Evolutionary conservation across 345 rosid genomes (phyloP), one percentile per base, ranked within the genome.

Genomic region (Gossypium ekmanianum): DNA sequence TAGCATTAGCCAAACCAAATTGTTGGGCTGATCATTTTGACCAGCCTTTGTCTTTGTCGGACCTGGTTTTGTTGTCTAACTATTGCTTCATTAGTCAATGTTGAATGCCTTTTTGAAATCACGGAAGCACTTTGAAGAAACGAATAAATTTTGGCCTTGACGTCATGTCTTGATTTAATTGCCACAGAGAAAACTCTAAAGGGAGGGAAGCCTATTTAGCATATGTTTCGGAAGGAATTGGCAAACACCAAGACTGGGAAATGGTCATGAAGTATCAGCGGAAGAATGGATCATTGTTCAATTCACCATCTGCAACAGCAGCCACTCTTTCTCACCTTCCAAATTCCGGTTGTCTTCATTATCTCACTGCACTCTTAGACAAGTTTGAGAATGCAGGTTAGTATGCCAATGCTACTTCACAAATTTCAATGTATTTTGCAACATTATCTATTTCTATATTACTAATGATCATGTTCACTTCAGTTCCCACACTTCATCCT

Each of bases 271-370:
- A 87, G 72, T 87, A 87, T 81, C 93, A 92, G 77, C 84, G 89
- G 69, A 85, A 80, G 80, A 86, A 92, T 20, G 97, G 98, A 0
- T 94, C 97, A 2, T 65, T 94, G 76, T 94, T 87, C 72, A 84
- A 94, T 81, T 94, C 97, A 74, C 98, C 98, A 68, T 87, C 98
- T 18, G 68, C 97, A 79, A 89, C 98, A 63, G 98, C 97, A 50
- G 92, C 91, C 63, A 91, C 94, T 61, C 80, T 85, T 79, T 76
- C 76, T 56, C 87, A 84, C 74, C 80, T 85, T 71, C 82, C 81
- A 27, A 83, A 91, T 75, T 81, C 81, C 67, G 80, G 79, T 4
- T 92, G 97, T 80, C 89, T 92, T 71, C 79, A 41, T 39, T 94
- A 94, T 66, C 93, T 94, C 71, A 74, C 39, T 11, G 78, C 82